Conservation (phyloP, 164 flowering plant species). For the Piper betle region DNA sequence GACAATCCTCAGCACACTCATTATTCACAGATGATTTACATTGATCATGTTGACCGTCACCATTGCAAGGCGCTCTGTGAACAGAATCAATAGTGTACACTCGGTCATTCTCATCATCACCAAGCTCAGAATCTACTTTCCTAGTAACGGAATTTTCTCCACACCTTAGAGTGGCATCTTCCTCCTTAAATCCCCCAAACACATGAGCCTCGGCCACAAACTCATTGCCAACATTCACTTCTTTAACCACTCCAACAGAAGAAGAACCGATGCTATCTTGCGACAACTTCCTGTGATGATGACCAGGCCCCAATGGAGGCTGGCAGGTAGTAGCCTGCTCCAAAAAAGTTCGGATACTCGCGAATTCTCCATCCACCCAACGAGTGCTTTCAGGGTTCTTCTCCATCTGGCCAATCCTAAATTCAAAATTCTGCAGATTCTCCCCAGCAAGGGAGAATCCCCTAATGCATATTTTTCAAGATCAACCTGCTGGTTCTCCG, state of each 20-base stretch:
- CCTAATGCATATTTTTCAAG: slow-evolving; percentile 31
- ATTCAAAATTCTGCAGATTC: slow-evolving; percentile 33
- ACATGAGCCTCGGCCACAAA: slow-evolving; percentile 28
- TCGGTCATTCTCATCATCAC: slow-evolving; percentile 73
- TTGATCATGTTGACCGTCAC: slow-evolving; percentile 22
- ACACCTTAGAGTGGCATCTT: slow-evolving; percentile 17
- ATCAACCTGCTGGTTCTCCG: slow-evolving; percentile 14
- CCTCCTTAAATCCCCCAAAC: slow-evolving; percentile 33
- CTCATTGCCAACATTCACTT: slow-evolving; percentile 21
- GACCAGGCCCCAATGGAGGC: slow-evolving; percentile 38
- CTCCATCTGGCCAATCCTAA: slow-evolving; percentile 29
- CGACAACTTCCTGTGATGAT: slow-evolving; percentile 45
- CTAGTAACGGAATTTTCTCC: slow-evolving; percentile 26
- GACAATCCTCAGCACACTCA: slow-evolving; percentile 35
- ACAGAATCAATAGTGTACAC: slow-evolving; percentile 78
- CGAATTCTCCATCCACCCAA: slow-evolving; percentile 33
- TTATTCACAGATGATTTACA: not conserved
- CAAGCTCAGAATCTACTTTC: slow-evolving; percentile 40
- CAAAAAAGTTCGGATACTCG: slow-evolving; percentile 29
- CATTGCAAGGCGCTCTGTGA: slow-evolving; percentile 27
- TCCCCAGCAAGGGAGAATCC: slow-evolving; percentile 44
- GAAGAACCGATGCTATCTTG: slow-evolving; percentile 38
- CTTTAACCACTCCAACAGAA: slow-evolving; percentile 23
- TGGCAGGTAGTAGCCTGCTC: slow-evolving; percentile 58
- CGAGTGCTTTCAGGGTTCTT: slow-evolving; percentile 32